These are phyloP conservation scores for Cyberlindnera saturnus DNA, from an alignment of 805 yeast genomes.

Conservation along the genomic window DNA sequence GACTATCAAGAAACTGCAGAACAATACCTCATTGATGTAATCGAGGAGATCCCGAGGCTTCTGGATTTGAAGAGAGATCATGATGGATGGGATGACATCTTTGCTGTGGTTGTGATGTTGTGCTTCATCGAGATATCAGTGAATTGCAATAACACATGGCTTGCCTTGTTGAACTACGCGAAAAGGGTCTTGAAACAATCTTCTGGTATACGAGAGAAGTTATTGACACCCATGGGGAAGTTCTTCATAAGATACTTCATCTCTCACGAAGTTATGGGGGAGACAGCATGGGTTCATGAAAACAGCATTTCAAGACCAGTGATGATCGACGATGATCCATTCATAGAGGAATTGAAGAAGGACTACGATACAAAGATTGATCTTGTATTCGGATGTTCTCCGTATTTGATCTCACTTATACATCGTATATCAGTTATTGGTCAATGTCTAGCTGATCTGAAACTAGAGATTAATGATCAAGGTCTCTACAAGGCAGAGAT, in stretches of 20 bases:
- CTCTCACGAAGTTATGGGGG: conserved; percentile 39
- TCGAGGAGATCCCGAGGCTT: conserved; percentile 26
- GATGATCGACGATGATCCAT: conserved; percentile 26
- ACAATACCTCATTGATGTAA: conserved; percentile 24
- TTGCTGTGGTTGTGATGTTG: conserved; percentile 33
- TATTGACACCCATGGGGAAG: conserved; percentile 27
- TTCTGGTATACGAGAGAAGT: conserved; percentile 18
- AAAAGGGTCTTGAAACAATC: conserved; percentile 29
- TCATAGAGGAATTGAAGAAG: conserved; percentile 27
- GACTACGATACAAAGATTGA: conserved; percentile 32
- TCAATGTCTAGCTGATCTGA: conserved; percentile 30
- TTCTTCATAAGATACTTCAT: conserved; percentile 34
- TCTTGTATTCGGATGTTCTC: conserved; percentile 34
- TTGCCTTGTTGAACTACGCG: conserved; percentile 31
- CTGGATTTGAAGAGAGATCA: conserved; percentile 23
- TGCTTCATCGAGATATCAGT: conserved; percentile 37
- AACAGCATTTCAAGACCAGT: conserved; percentile 4
- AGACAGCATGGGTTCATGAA: conserved; percentile 33
- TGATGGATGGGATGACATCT: conserved; percentile 34
- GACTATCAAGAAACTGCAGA: conserved; percentile 25
- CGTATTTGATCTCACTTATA: conserved; percentile 30
- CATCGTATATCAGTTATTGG: conserved; percentile 33
- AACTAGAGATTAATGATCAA: conserved; percentile 17
- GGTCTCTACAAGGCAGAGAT: conserved; percentile 15
- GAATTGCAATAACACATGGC: conserved; percentile 34